A percentile compares a stretch with the other conserved stretches of the same genome.
These are phyloP conservation scores for Drechslerella coelobrocha DNA, from an alignment of 2,329 filamentous ascomycete species.

Conservation along the genomic window DNA sequence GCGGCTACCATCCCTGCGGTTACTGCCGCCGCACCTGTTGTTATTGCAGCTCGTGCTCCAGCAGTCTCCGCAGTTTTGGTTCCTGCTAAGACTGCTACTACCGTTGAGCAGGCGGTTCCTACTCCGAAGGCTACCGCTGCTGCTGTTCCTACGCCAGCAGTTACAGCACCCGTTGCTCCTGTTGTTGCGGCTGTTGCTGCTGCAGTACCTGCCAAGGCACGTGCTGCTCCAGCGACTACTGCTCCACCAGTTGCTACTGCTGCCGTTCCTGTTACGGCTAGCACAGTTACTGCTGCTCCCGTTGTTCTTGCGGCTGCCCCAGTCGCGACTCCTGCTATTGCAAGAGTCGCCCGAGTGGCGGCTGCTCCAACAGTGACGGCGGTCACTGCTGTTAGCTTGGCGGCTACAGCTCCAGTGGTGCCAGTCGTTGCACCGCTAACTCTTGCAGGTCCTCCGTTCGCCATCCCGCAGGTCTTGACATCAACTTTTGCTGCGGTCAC, in stretches of 20 bases:
- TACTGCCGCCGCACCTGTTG: neutral
- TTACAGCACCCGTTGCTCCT: neutral
- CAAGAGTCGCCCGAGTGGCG: neutral
- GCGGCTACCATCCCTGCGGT: neutral
- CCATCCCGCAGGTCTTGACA: neutral
- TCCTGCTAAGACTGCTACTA: neutral
- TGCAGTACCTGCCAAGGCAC: neutral
- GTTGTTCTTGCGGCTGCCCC: neutral
- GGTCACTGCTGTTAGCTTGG: neutral
- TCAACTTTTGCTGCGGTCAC: neutral
- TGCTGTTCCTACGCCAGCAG: neutral
- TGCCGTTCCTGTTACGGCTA: neutral
- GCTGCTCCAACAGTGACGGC: neutral
- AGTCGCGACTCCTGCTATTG: neutral
- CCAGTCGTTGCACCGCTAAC: neutral
- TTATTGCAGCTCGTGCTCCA: neutral
- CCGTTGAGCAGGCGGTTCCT: neutral
- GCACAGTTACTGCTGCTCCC: neutral
- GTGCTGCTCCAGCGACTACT: neutral
- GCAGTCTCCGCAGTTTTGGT: neutral
- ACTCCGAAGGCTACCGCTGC: neutral
- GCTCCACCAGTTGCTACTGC: neutral
- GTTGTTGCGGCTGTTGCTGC: neutral
- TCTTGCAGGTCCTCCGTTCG: neutral
- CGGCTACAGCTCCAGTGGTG: neutral